These are phyloP conservation scores for Phanerodontia chrysosporium DNA, from an alignment of 768 basidiomycete genomes.

Conservation along the genomic window DNA sequence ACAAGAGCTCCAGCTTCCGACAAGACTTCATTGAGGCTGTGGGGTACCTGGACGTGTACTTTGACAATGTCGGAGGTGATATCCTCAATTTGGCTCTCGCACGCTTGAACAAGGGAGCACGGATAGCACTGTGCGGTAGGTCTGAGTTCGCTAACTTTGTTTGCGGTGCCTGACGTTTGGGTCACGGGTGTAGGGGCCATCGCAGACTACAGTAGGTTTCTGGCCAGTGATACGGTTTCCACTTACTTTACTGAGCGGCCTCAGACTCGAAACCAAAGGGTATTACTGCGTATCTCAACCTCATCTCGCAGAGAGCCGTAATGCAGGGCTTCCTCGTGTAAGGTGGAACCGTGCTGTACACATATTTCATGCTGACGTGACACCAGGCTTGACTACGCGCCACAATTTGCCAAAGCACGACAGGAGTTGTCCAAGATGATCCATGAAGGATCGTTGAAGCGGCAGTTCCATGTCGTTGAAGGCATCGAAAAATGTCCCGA, in stretches of 20 bases:
- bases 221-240: background rate
- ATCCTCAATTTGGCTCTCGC: slow-evolving; percentile 77
- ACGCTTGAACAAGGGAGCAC: slow-evolving; percentile 70
- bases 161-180: background rate
- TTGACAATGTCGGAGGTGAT: slow-evolving; percentile 81
- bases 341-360: slow-evolving; percentile 19
- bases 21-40: slow-evolving; percentile 65
- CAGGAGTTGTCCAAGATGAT: slow-evolving; percentile 55
- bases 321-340: slow-evolving; percentile 85
- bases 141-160: slow-evolving; percentile 1
- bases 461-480: slow-evolving; percentile 75
- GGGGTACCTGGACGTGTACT: slow-evolving; percentile 80
- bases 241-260: background rate
- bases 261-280: slow-evolving; percentile 62
- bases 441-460: slow-evolving; percentile 65
- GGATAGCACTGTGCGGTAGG: slow-evolving; percentile 80
- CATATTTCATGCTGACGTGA: background rate
- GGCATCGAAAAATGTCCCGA: slow-evolving; percentile 71
- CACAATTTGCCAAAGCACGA: slow-evolving; percentile 54
- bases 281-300: slow-evolving; percentile 57
- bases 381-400: slow-evolving; percentile 67
- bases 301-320: slow-evolving; percentile 75
- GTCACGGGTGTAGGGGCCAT: slow-evolving; percentile 84
- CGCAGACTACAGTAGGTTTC: slow-evolving; percentile 68
- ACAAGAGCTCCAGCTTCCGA: slow-evolving; percentile 73